Percentiles rank a stretch among this genome's conserved stretches.
These are phyloP conservation scores for Pharnaceum exiguum DNA, from an alignment of 148 eudicot species.

Conservation along the genomic window DNA sequence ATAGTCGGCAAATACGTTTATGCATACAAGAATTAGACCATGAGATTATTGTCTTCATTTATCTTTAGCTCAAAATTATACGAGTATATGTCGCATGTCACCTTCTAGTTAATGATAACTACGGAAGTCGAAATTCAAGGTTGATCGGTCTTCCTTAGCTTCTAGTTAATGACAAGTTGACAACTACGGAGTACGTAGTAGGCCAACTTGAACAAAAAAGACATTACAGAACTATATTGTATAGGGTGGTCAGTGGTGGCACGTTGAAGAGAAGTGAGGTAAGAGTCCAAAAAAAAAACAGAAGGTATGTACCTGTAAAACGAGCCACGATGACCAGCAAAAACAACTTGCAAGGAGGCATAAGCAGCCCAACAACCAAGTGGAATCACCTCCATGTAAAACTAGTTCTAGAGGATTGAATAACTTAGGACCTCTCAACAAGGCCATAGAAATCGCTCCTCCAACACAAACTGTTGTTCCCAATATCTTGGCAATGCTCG, in stretches of 20 bases:
- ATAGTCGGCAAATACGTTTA: too few species aligned
- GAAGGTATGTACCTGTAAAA: constrained; percentile 60
- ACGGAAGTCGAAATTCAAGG: background rate
- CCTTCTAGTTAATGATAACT: too few species aligned
- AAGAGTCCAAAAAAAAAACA: background rate
- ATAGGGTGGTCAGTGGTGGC: too few species aligned
- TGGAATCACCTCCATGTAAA: constrained; percentile 17
- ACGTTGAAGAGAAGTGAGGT: too few species aligned
- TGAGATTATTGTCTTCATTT: too few species aligned
- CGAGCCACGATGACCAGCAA: constrained; percentile 81
- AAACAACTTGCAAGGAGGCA: constrained; percentile 52
- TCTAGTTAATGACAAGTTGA: too few species aligned
- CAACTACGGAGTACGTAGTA: too few species aligned
- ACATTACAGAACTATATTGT: too few species aligned
- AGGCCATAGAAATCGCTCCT: constrained; percentile 64
- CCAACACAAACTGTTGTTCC: constrained; percentile 66
- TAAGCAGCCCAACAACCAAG: constrained; percentile 70
- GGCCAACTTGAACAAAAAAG: too few species aligned
- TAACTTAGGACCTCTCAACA: constrained; percentile 71
- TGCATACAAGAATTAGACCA: too few species aligned
- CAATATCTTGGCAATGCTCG: constrained; percentile 54
- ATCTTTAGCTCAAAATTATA: too few species aligned
- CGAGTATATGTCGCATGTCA: too few species aligned
- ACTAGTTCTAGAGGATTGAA: constrained; percentile 32
- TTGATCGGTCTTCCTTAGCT: background rate